These are phyloP conservation scores for Albophoma yamanashiensis DNA, from an alignment of 2,329 filamentous ascomycete species.

Conservation along the genomic window DNA sequence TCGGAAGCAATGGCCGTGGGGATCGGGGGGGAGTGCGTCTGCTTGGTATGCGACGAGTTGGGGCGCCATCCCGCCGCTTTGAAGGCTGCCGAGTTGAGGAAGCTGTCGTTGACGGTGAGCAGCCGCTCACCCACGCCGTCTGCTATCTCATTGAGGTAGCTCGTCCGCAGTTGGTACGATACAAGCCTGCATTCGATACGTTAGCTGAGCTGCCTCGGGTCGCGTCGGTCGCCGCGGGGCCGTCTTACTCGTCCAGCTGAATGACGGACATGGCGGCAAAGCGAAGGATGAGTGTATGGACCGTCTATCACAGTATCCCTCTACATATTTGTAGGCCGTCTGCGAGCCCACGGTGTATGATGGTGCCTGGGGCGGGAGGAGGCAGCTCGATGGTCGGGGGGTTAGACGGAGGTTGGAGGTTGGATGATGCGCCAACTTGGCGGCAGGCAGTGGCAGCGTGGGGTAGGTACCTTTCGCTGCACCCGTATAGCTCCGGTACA, in stretches of 20 bases:
- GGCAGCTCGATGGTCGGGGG: not conserved
- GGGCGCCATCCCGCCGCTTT: conserved; percentile 73
- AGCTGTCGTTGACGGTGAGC: conserved; percentile 68
- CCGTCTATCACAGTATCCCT: not conserved
- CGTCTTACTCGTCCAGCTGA: conserved; percentile 25
- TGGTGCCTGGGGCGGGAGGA: not conserved
- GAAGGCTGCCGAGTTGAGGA: conserved; percentile 72
- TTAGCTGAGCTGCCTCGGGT: conserved; percentile 7
- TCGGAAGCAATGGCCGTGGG: conserved; percentile 73
- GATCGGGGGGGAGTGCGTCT: conserved; percentile 78
- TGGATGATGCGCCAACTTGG: not conserved
- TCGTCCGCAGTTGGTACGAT: conserved; percentile 70
- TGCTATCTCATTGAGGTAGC: conserved; percentile 69
- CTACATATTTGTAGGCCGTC: conserved; percentile 8
- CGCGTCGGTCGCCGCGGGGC: not conserved
- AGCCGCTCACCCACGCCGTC: conserved; percentile 79
- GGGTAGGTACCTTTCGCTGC: no score
- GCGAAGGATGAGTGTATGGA: not conserved
- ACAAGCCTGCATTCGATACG: conserved; percentile 48
- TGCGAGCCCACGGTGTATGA: not conserved
- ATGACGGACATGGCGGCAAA: conserved; percentile 23
- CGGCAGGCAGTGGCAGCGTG: not conserved
- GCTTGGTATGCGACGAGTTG: conserved; percentile 65
- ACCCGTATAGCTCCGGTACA: no score
- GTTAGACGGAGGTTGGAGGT: not conserved